Percentiles rank a stretch among this genome's conserved stretches.
These are phyloP conservation scores for Coemansia sp. DNA, from an alignment of 192 early-diverging fungal genomes.

Conservation along the genomic window DNA sequence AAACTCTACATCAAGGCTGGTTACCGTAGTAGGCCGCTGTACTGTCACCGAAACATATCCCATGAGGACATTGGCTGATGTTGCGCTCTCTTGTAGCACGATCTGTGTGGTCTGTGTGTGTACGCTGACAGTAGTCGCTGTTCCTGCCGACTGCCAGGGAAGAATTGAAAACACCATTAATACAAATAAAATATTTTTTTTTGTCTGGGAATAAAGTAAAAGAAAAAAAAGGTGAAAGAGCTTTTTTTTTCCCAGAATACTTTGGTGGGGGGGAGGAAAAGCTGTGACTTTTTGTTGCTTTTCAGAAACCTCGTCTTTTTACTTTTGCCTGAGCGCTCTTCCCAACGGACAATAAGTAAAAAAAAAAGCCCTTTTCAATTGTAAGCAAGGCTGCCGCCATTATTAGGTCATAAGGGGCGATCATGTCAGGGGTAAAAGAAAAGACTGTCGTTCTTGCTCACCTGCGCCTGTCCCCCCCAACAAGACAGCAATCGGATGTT, in stretches of 20 bases:
- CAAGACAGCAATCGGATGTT: constrained; percentile 1
- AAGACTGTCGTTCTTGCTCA: background rate
- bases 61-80: constrained; percentile 27
- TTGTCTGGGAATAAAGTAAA: background rate
- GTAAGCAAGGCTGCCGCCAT: constrained; percentile 6
- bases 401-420: background rate
- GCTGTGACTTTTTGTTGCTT: background rate
- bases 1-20: constrained; percentile 25
- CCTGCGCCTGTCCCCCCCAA: background rate
- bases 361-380: background rate
- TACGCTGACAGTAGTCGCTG: constrained; percentile 18
- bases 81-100: constrained; percentile 19
- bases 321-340: background rate
- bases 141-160: background rate
- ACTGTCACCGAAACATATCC: constrained; percentile 29
- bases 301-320: background rate
- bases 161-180: constrained; percentile 9
- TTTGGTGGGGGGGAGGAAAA: background rate
- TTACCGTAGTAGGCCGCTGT: constrained; percentile 12
- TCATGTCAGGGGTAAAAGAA: background rate
- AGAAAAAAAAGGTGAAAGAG: background rate
- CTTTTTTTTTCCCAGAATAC: background rate
- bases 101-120: constrained; percentile 42
- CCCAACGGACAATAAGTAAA: constrained; percentile 2
- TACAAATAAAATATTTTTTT: background rate